These are phyloP conservation scores for Thoreauomyces humboldtii DNA, from an alignment of 192 early-diverging fungal species.

Conservation along the genomic window DNA sequence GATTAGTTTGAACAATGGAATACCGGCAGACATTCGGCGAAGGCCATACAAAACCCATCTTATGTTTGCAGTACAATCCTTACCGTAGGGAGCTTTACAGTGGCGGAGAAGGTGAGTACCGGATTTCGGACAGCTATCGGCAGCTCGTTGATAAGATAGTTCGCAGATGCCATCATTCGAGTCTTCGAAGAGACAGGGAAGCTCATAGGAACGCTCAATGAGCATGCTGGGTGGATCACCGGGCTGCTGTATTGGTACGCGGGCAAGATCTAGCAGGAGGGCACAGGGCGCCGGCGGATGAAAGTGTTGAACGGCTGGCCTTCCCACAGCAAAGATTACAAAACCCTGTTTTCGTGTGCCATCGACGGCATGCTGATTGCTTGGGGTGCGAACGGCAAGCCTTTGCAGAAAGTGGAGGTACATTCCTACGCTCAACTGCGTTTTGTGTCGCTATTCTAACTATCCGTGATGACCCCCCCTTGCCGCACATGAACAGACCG, in stretches of 20 bases:
- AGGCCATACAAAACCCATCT: constrained; percentile 52
- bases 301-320: neutral
- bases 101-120: constrained; percentile 52
- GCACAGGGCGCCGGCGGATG: neutral
- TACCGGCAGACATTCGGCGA: constrained; percentile 45
- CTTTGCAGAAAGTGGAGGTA: constrained; percentile 56
- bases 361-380: constrained; percentile 56
- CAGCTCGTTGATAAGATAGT: neutral
- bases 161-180: constrained; percentile 42
- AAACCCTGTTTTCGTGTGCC: constrained; percentile 52
- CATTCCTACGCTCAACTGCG: no score
- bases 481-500: no score
- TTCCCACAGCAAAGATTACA: constrained; percentile 54
- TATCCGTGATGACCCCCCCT: no score
- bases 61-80: constrained; percentile 53
- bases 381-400: constrained; percentile 52
- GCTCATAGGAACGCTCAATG: constrained; percentile 33
- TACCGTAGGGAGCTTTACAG: constrained; percentile 51
- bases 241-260: constrained; percentile 49
- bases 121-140: no score
- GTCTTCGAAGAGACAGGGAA: constrained; percentile 64
- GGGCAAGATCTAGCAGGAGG: no score
- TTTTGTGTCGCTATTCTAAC: neutral
- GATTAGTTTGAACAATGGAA: no score
- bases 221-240: constrained; percentile 58